Evolutionary conservation across 1,284 basidiomycete genomes (phyloP), one percentile per base, ranked within the genome.

Genomic region (Rhodotorula sp.): DNA sequence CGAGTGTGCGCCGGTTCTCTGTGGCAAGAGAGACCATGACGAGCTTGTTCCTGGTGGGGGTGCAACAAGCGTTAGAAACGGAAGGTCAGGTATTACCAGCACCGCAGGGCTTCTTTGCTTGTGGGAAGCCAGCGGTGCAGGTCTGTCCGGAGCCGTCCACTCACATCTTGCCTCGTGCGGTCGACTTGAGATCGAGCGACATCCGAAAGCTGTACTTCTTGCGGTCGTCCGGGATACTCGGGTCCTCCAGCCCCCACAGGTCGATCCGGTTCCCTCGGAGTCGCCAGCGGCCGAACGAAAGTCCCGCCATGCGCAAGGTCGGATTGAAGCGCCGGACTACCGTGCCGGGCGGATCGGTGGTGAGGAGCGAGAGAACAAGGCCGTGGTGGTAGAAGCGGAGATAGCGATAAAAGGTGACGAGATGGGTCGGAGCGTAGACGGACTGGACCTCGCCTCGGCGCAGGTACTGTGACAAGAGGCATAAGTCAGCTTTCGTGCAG

Each of bases 401-500:
- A 54, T 76, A 78, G 37, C 77, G 72, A 54, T 76, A 78, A 62
- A 77, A 78, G 45, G 75, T 76, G 48, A 78, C 71, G 7, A 78
- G 62, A 45, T 77, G 77, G 4, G 74, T 76, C 6, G 77, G 77
- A 0, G 74, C 72, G 59, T 75, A 75, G 10, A 68, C 54, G 29
- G 69, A 62, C 3, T 69, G 66, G n/a, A 66, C 59, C n/a, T 73
- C 75, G 30, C 77, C 77, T 22, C 73, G 69, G 24, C 77, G 75
- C 17, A 78, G 60, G 55, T 78, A 78, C 60, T 67, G 54, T 18
- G 17, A 6, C 20, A 14, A 14, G 3, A 0, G 4, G 44, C 4
- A 2, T 1, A n/a, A n/a, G 33, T 57, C 46, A 51, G 46, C 15
- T 37, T 2, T 22, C 30, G 26, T n/a, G n/a, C 7, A 17, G 33